Conservation (phyloP, 2,329 filamentous ascomycete species). For the Trichoderma koningiopsis region DNA sequence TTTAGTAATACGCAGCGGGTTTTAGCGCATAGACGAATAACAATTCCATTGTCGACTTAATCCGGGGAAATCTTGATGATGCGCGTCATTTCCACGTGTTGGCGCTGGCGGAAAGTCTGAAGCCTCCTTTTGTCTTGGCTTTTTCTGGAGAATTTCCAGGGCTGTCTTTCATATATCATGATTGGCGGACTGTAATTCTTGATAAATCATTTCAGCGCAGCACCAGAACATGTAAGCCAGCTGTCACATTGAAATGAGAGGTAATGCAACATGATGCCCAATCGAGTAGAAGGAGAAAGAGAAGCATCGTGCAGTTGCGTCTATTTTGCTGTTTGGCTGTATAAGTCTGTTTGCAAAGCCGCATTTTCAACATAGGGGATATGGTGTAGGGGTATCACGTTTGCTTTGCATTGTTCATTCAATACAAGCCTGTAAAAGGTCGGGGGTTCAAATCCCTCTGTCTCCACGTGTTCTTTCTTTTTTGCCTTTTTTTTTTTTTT, state of each 20-base stretch:
- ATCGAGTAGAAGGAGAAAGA: background rate
- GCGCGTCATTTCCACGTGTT: background rate
- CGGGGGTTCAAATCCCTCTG: conserved; percentile 20
- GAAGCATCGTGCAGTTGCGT: too few species aligned
- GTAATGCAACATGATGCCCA: background rate
- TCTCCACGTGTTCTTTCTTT: conserved; percentile 16
- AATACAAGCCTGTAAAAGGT: conserved; percentile 7
- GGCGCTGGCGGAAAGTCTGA: background rate
- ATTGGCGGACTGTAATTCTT: background rate
- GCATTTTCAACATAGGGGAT: conserved; percentile 16
- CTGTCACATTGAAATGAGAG: background rate
- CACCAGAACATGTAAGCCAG: background rate
- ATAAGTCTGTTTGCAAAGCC: background rate
- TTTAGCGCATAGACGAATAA: background rate
- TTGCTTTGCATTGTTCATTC: conserved; percentile 11
- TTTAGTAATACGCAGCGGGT: background rate
- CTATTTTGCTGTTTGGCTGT: background rate
- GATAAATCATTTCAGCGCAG: background rate
- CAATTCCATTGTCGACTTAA: background rate
- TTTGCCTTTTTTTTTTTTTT: background rate
- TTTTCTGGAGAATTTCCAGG: background rate
- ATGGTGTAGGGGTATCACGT: conserved; percentile 22
- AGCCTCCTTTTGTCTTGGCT: background rate
- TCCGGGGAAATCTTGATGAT: background rate
- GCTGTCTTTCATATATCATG: background rate